Evolutionary conservation across 768 basidiomycete genomes (phyloP), one percentile per base, ranked within the genome.

Genomic region (Termitomyces sp.): DNA sequence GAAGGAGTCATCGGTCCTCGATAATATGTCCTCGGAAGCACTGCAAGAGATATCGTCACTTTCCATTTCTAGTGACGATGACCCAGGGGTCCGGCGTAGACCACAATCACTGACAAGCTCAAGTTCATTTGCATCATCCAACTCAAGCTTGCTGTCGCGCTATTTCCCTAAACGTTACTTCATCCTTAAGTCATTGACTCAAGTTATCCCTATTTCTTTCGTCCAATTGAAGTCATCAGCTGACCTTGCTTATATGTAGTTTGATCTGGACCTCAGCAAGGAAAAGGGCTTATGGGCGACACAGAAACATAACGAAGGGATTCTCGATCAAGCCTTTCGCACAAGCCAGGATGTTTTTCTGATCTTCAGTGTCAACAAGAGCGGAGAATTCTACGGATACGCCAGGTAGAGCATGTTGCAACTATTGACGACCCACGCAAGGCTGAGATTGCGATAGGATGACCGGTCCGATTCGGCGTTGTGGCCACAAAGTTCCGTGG

Each of bases 371-470:
- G 96, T 90, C 17, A 98, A 98, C 71, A 92, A 88, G 67, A 89
- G 88, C 54, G 93, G 96, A 35, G 92, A 93, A 68, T 98, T 97
- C 66, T 97, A 88, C 64, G 95, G 95, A 21, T 95, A 91, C 66
- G 94, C 92, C 11, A 83, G 80, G 85, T 93, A 70, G 57, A 19
- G 12, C 24, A n/a, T 5, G 74, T 71, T 24, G 17, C 34, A 19
- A 15, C 11, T 22, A 12, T 32, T 5, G n/a, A 49, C 5, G 26
- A n/a, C 28, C 17, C 6, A 35, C 44, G 5, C n/a, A 26, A 22
- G 28, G 10, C 32, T 49, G 2, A 42, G 48, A 41, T 40, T 65
- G 34, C 42, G 51, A 21, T 43, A 90, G 90, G 64, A 93, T 93
- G 91, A 69, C 76, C 9, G 81, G 88, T 6, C 79, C 83, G 9